phyloP scores from a whole-genome alignment of 2,329 filamentous ascomycete species.

The Hymenoscyphus fructigenus region DNA sequence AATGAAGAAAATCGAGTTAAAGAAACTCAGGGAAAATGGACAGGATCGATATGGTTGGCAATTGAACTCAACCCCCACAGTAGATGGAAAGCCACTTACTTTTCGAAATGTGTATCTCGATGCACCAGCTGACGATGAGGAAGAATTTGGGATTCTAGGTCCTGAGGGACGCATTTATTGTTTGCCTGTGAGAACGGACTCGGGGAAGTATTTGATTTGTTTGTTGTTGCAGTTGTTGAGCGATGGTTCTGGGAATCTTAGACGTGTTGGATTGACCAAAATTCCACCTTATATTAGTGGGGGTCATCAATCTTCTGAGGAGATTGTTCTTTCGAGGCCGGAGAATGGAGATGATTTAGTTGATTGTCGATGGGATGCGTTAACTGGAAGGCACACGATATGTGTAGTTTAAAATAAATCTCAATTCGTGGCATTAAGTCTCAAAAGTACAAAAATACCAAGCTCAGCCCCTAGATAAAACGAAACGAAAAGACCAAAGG shows the following conservation, averaged over 20 bases:
- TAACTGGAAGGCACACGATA: not conserved
- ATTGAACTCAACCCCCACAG: constrained; percentile 6
- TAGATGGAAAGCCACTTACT: not conserved
- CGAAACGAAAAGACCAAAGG: too few species aligned
- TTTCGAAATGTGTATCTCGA: constrained; percentile 17
- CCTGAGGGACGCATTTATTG: constrained; percentile 10
- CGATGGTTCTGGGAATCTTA: constrained; percentile 6
- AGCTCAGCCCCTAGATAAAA: too few species aligned
- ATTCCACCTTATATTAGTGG: constrained; percentile 4
- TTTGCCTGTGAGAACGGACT: constrained; percentile 7
- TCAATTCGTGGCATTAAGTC: not conserved
- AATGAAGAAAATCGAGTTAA: constrained; percentile 12
- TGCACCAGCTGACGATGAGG: constrained; percentile 6
- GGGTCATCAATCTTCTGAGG: not conserved
- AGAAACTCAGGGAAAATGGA: constrained; percentile 3
- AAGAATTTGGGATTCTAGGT: not conserved
- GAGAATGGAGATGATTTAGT: not conserved
- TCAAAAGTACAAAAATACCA: too few species aligned
- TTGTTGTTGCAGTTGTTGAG: constrained; percentile 11
- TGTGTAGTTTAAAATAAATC: not conserved
- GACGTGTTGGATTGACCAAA: constrained; percentile 11
- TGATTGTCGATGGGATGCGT: not conserved
- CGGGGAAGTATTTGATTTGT: constrained; percentile 9
- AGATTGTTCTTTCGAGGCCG: not conserved
- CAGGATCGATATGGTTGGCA: constrained; percentile 9